A percentile compares a stretch with the other conserved stretches of the same genome.
Conservation (phyloP, 306 rosid genomes). For the Rosa persica region DNA sequence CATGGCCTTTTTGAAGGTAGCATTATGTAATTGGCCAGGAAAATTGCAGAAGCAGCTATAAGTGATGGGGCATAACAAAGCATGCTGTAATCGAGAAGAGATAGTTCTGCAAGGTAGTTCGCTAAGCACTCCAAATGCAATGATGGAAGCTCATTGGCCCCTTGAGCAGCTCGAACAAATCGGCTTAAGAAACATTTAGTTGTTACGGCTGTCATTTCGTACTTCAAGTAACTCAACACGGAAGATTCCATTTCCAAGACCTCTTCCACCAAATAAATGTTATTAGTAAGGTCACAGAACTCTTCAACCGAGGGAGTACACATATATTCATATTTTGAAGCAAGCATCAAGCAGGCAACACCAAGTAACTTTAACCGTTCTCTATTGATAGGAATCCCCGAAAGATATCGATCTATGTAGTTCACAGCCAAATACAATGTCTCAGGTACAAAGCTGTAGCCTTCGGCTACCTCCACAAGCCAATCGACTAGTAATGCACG, state of each 20-base stretch:
- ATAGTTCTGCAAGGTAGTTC: slow-evolving; percentile 72
- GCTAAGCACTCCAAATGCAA: slow-evolving; percentile 84
- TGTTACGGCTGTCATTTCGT: slow-evolving; percentile 93
- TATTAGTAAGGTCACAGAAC: slow-evolving; percentile 82
- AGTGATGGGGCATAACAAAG: slow-evolving; percentile 76
- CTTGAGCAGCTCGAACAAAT: slow-evolving; percentile 88
- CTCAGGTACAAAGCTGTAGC: slow-evolving; percentile 85
- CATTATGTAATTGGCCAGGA: slow-evolving; percentile 69
- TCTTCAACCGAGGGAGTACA: slow-evolving; percentile 95
- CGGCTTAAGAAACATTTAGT: slow-evolving; percentile 82
- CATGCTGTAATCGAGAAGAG: slow-evolving; percentile 82
- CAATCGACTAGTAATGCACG: slow-evolving; percentile 80
- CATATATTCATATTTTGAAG: slow-evolving; percentile 94
- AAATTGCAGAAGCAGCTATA: slow-evolving; percentile 78
- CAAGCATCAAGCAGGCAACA: slow-evolving; percentile 96
- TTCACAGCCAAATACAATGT: slow-evolving; percentile 88
- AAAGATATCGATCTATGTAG: slow-evolving; percentile 90
- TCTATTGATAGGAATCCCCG: slow-evolving; percentile 76
- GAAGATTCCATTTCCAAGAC: slow-evolving; percentile 91
- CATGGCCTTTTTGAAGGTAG: slow-evolving; percentile 73
- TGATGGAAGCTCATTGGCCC: slow-evolving; percentile 62
- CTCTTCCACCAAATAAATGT: slow-evolving; percentile 86
- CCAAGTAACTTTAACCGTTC: slow-evolving; percentile 85
- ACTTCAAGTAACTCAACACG: slow-evolving; percentile 79
- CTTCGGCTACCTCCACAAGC: slow-evolving; percentile 97